Evolutionary conservation across 2,329 filamentous ascomycete genomes (phyloP), one percentile per base, ranked within the genome.

Genomic region (Ilyonectria mors-panacis): DNA sequence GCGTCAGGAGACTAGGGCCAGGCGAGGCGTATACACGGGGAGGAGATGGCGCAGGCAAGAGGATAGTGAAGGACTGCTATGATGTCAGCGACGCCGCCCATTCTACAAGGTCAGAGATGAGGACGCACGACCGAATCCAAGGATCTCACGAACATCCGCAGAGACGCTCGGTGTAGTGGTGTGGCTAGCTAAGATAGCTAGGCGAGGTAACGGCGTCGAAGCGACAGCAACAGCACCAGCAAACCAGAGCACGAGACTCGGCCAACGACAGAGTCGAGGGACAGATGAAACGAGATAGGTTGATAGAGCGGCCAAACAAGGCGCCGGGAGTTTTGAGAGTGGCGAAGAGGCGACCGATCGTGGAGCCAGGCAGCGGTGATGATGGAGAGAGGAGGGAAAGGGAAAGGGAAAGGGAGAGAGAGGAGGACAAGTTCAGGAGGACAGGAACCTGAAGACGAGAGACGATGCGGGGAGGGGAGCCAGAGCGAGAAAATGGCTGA

Each of bases 401-500:
- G 35, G 39, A 37, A 39, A 33, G 30, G 37, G 45, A 26, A n/a
- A n/a, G n/a, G n/a, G 37, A 59, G 15, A n/a, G 44, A 30, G 35
- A 30, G 51, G 26, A 37, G 51, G 30, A 53, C n/a, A 57, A 42
- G 45, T 56, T 50, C 37, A 63, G 59, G 44, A 33, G 55, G 50
- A 35, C 56, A 55, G 51, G 56, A 65, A 45, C 56, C 48, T 44
- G 56, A 65, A 39, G 19, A 33, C 45, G 58, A 30, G 13, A 39
- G 21, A 45, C 13, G 47, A 58, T 45, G 63, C 54, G 51, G 57
- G 63, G 53, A 61, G 45, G 58, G 26, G 35, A 53, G 28, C 30
- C 50, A 53, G 53, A n/a, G 45, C 19, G 37, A 61, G 26, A 50
- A 45, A 66, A 60, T 26, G 53, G 51, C 13, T 35, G 50, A 39